Evolutionary conservation across 345 rosid genomes (phyloP), one percentile per base, ranked within the genome.

Genomic region (Heritiera fomes): DNA sequence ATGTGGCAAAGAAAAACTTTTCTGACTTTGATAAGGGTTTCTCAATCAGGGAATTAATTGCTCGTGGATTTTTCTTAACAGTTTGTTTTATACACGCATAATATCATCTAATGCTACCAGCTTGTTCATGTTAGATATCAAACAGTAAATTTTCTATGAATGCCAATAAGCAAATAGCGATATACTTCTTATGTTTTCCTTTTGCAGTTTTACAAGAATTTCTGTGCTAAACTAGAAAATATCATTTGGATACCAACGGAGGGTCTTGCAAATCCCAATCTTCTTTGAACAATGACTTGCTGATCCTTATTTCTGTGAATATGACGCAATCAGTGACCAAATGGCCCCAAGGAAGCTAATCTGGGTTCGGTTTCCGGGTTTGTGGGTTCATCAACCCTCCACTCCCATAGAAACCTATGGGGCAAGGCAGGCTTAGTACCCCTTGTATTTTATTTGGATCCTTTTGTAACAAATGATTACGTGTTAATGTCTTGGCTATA

Each of bases 171-270:
- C 61, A 52, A 17, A 15, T 52, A 50, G 18, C 53, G 14, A 78
- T 72, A 5, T 70, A n/a, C 69, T 41, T 11, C 11, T 28, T 65
- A 7, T 20, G 14, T 8, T 64, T 70, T 53, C 5, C 78, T 15
- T 81, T 82, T 65, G 81, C 88, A 93, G 98, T 95, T 95, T 78
- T 93, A 93, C 93, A 91, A 92, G 89, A 88, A 83, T 62, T 85
- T 93, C 79, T 91, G 97, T 80, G 79, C 83, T 3, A 90, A 88
- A 75, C 93, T 95, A 7, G 97, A 90, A 40, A 83, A 84, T 79
- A 86, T 95, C 82, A 93, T 95, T 71, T 93, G 95, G 98, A 91
- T 81, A 81, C 90, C 97, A 17, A 20, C 83, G 3, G 92, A 83
- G 78, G 86, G 83, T 55, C 83, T 77, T 71, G 81, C 82, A 30